Base-by-base conservation (phyloP, 768 basidiomycete genomes). In the Sistotremastrum suecicum region DNA sequence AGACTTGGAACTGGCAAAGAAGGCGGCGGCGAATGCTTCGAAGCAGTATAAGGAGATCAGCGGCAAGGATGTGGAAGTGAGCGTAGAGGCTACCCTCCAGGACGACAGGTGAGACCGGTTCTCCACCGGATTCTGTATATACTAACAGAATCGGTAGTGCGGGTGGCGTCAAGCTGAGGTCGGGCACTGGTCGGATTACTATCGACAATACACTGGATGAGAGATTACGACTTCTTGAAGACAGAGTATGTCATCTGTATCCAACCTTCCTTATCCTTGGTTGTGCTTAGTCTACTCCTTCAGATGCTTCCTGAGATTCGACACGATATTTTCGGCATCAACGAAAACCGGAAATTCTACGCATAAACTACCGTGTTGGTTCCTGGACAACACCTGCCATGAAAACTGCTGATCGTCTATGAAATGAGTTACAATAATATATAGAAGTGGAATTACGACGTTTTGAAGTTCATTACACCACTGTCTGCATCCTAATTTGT, bases 221-320 rank as follows among this genome's bases (percentile, higher is more conserved):
- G 62, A 74, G 94, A 41, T 63, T 99, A 57, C 72, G 80, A 52
- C 62, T 98, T 52, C 66, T 99, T 37, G 91, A 97, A 64, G 88
- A 95, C 58, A 74, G 83, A 65, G 90, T 88, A 51, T 51, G 79
- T 63, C 7, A 31, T 31, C n/a, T 20, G n/a, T 5, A 33, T 38
- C 31, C 45, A 30, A 32, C 12, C 10, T 37, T 44, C 12, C 43
- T 43, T 29, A 37, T 41, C 12, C n/a, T 29, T 30, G 32, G 6
- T 36, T 9, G 37, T 33, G 30, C 34, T 7, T 38, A 11, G 12
- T 34, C 20, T 42, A 20, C 30, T 20, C 33, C 28, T 30, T 2
- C 48, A 94, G 88, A 97, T 97, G 94, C 70, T 98, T 29, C 94
- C 94, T 2, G 91, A 95, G 66, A 88, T 98, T 54, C 71, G 94